Evolutionary conservation across 2,329 filamentous ascomycete genomes (phyloP).

Genomic region (Epichloe sp.): DNA sequence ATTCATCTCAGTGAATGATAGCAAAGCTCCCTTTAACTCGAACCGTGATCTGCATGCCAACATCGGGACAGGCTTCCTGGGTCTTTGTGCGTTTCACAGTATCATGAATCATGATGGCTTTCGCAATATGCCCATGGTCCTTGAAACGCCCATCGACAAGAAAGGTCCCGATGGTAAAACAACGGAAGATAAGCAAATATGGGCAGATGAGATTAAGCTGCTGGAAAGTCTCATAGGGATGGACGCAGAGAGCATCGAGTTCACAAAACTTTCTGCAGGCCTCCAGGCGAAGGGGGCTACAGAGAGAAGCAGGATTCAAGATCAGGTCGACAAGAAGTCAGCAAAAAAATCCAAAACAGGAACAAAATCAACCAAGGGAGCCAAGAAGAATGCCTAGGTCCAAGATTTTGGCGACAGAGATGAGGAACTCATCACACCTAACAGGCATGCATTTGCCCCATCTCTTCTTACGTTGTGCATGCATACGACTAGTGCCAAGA

Average conservation of each 20-base stretch:
- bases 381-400: conserved; percentile 2
- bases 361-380: background rate
- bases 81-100: conserved; percentile 79
- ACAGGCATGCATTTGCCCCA: too few relatives aligned
- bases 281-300: conserved; percentile 54
- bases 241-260: conserved; percentile 63
- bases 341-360: conserved; percentile 36
- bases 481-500: too few relatives aligned
- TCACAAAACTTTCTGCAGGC: conserved; percentile 48
- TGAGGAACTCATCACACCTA: background rate
- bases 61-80: conserved; percentile 89
- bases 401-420: background rate
- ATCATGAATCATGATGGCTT: conserved; percentile 74
- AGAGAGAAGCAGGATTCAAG: conserved; percentile 64
- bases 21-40: conserved; percentile 74
- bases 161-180: conserved; percentile 52
- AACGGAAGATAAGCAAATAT: conserved; percentile 67
- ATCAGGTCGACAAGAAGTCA: conserved; percentile 64
- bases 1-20: conserved; percentile 59
- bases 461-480: too few relatives aligned
- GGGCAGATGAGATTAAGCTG: conserved; percentile 90
- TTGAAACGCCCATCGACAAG: conserved; percentile 88
- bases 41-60: conserved; percentile 88
- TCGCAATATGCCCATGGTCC: conserved; percentile 71
- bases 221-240: conserved; percentile 79